Percentiles rank a stretch among this genome's conserved stretches.
Conservation (phyloP, 2,329 filamentous ascomycete species). For the Beauveria sp. region DNA sequence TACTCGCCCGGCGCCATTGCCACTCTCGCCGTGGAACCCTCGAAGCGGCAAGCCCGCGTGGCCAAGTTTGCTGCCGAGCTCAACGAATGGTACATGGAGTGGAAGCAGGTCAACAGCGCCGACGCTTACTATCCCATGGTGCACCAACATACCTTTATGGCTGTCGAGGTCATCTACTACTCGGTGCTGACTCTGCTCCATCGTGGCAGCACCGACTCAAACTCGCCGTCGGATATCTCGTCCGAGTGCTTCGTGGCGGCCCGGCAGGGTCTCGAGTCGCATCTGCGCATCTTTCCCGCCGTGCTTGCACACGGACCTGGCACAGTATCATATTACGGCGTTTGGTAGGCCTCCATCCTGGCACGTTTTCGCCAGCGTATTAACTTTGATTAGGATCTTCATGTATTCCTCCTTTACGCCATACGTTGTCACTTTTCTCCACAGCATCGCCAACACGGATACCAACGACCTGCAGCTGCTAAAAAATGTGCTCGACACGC, state of each 20-base stretch:
- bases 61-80: conserved; percentile 10
- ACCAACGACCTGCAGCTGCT: conserved; percentile 11
- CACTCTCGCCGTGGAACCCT: not conserved
- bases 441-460: conserved; percentile 14
- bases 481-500: conserved; percentile 6
- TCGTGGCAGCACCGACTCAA: conserved; percentile 13
- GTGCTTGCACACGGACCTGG: conserved; percentile 10
- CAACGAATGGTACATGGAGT: conserved; percentile 13
- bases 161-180: conserved; percentile 16
- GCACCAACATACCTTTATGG: conserved; percentile 14
- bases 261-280: conserved; percentile 13
- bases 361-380: not conserved
- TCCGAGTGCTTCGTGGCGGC: conserved; percentile 15
- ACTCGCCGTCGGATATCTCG: conserved; percentile 12
- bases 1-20: conserved; percentile 11
- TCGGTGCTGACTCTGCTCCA: conserved; percentile 16
- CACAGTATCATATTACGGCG: conserved; percentile 14
- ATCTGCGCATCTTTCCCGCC: conserved; percentile 13
- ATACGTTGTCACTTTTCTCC: conserved; percentile 17
- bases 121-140: conserved; percentile 13
- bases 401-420: conserved; percentile 18
- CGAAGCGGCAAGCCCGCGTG: conserved; percentile 2
- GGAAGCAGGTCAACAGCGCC: conserved; percentile 13
- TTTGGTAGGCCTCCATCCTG: conserved; percentile 13
- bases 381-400: conserved; percentile 13